Evolutionary conservation across 2,329 filamentous ascomycete species (phyloP), one percentile per base, ranked within the genome.

Genomic region (Trichoderma endophyticum): DNA sequence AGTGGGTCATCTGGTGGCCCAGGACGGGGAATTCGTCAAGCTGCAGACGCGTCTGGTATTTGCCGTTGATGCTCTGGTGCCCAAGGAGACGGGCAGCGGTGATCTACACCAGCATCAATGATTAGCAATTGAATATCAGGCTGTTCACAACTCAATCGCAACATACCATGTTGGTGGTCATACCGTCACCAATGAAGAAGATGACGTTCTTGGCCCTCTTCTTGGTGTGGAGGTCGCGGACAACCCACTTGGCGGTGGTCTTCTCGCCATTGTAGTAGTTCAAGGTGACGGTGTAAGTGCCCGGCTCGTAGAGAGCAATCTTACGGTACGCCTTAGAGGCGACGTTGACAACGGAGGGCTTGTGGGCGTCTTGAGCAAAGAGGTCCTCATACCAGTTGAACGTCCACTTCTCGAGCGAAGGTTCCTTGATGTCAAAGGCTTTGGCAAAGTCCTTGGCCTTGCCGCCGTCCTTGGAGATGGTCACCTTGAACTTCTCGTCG

Each of bases 1-100:
- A 95, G 82, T 95, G 93, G 12, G 93, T 95, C 91, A 96, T 95
- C 82, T 95, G 93, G 80, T 97, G 93, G 24, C 93, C 93, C 12
- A 95, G 79, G n/a, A 95, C 88, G 3, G 93, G 93, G 82, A 96
- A 96, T 78, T 94, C 87, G 83, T 97, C 93, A 84, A 97, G 86
- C 78, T 89, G 86, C 86, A 97, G 87, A 71, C 86, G 87, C 71
- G 87, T 89, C 84, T 93, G 90, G 81, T 95, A 97, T 80, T 92
- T 93, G 76, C 93, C 93, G 78, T 97, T 96, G 85, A 95, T 87
- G 75, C 87, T 91, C 84, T 93, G 92, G 85, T 97, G 93, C 21
- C 87, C 93, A 70, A 97, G 90, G 71, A 96, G 85, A 75, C 93
- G 91, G 69, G 93, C 93, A 56, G 93, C 93, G 48, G 90, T 92